Conservation (phyloP, 176 grass and related monocot species). For the Cenchrus purpureus region DNA sequence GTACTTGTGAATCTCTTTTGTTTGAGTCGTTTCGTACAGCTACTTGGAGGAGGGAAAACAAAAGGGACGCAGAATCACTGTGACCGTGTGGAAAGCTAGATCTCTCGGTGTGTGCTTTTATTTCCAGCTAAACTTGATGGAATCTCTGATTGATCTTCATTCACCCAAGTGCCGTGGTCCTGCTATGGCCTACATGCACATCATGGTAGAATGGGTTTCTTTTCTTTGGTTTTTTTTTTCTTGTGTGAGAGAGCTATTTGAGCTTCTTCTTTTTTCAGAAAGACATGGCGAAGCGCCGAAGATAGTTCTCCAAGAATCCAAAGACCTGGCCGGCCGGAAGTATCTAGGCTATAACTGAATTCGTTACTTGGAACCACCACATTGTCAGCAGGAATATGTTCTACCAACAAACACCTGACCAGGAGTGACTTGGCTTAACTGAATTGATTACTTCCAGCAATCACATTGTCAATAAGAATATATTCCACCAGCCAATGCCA, state of each 20-base stretch:
- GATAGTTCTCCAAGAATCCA: neutral
- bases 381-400: constrained; percentile 33
- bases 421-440: constrained; percentile 15
- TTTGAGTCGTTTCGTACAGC: neutral
- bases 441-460: constrained; percentile 10
- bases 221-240: neutral
- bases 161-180: neutral
- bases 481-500: constrained; percentile 36
- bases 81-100: neutral
- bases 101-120: neutral
- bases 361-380: neutral
- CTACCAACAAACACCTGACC: constrained; percentile 14
- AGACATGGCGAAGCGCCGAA: neutral
- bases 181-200: neutral
- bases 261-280: neutral
- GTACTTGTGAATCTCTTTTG: constrained; percentile 21
- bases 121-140: neutral
- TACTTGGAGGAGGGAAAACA: neutral
- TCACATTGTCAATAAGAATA: constrained; percentile 12
- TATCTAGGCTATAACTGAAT: constrained; percentile 22
- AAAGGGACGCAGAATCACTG: neutral
- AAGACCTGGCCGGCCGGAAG: neutral
- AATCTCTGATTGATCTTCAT: neutral
- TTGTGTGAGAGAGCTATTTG: neutral
- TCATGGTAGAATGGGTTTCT: neutral